These are phyloP conservation scores for Sapria himalayana DNA, from an alignment of 345 rosid species.

Conservation along the genomic window DNA sequence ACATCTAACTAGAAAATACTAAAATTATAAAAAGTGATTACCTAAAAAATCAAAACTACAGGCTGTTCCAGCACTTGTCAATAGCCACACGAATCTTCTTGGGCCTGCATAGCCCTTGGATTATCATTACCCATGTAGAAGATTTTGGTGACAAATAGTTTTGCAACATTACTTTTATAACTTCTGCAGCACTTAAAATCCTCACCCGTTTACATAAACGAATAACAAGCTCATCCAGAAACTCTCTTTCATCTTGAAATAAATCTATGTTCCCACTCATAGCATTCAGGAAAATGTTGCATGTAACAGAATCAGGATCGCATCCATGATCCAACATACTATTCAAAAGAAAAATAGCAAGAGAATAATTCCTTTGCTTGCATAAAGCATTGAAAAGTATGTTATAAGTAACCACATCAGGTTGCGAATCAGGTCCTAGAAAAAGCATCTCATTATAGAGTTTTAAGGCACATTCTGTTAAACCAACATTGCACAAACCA, in stretches of 20 bases:
- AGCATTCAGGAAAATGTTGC: slow-evolving; percentile 49
- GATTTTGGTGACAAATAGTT: slow-evolving; percentile 39
- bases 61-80: slow-evolving; percentile 41
- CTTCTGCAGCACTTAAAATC: slow-evolving; percentile 38
- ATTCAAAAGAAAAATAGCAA: slow-evolving; percentile 64
- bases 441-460: slow-evolving; percentile 80
- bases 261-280: slow-evolving; percentile 47
- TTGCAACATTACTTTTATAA: slow-evolving; percentile 56
- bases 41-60: slow-evolving; percentile 19
- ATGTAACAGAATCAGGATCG: slow-evolving; percentile 64
- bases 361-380: slow-evolving; percentile 29
- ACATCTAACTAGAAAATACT: no score
- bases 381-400: slow-evolving; percentile 61
- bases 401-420: slow-evolving; percentile 78
- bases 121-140: slow-evolving; percentile 47
- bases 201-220: slow-evolving; percentile 47
- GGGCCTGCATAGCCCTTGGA: slow-evolving; percentile 49
- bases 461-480: slow-evolving; percentile 43
- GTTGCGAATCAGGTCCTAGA: slow-evolving; percentile 41
- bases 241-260: slow-evolving; percentile 49
- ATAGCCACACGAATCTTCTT: slow-evolving; percentile 39
- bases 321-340: slow-evolving; percentile 55
- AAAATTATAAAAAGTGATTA: no score
- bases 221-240: slow-evolving; percentile 59
- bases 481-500: slow-evolving; percentile 53